Evolutionary conservation across 139 green algal genomes (phyloP), one percentile per base, ranked within the genome.

Genomic region (Chlamydomonas sp.): DNA sequence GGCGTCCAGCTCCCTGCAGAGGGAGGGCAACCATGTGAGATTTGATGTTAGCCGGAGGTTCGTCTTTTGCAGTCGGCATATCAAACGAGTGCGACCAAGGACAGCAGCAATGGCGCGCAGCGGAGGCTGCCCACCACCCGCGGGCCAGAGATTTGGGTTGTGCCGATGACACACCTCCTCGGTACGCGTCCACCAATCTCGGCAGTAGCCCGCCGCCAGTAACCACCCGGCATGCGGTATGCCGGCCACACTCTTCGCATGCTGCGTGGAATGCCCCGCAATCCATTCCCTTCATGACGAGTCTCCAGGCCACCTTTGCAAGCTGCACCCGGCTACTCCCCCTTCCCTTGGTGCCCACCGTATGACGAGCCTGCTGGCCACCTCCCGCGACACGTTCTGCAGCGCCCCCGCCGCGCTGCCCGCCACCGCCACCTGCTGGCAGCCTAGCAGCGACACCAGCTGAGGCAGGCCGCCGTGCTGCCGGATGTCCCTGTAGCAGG

Each of bases 351-450:
- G 79, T n/a, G 49, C 78, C 2, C 84, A 91, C 78, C 91, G 69
- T 5, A 96, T 95, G 68, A 94, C 71, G 2, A 91, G 62, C 0
- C 94, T 66, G 79, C 93, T 96, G 59, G 93, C 93, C 49, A 93
- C 88, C 89, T 98, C 95, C 1, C 94, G 80, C 2, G 90, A 94
- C 78, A 98, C 88, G 87, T 98, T 98, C 79, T 97, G 95, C 68
- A 97, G 85, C 14, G 93, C 89, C 1, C 95, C 95, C 12, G 95
- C 95, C 18, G 94, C 95, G 14, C 92, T 93, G 12, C 80, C 87
- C 2, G 85, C 86, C n/a, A 96, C 73, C 1, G 72, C 62, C 14
- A 90, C 72, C 1, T 87, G 4, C 17, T 60, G 12, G 58, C 57
- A 15, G 5, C 7, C 57, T 59, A 98, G 94, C 73, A 96, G 89